Conservation (phyloP, 352 stramenopile species). For the Phytophthora tubulina region DNA sequence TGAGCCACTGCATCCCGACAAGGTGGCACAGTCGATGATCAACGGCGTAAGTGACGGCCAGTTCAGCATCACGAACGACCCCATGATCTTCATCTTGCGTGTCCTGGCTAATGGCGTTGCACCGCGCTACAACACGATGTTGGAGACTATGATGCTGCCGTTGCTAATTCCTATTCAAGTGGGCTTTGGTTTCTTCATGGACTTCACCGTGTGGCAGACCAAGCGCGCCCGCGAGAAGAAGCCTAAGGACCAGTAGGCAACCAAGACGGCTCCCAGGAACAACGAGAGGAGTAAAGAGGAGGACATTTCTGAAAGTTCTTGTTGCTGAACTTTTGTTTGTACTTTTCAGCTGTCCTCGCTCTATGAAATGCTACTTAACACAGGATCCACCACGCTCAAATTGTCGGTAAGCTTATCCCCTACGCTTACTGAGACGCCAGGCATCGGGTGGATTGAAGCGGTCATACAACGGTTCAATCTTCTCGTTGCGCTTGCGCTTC, state of each 20-base stretch:
- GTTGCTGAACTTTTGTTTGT: constrained; percentile 12
- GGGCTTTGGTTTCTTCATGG: constrained; percentile 84
- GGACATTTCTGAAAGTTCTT: constrained; percentile 8
- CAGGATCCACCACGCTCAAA: neutral
- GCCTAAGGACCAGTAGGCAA: constrained; percentile 60
- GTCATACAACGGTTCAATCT: constrained; percentile 99
- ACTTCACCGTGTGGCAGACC: constrained; percentile 73
- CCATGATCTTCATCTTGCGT: constrained; percentile 77
- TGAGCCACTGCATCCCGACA: constrained; percentile 59
- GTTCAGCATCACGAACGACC: constrained; percentile 87
- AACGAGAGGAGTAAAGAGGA: constrained; percentile 7
- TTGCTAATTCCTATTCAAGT: constrained; percentile 74
- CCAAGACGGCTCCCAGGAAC: neutral
- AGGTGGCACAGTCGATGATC: constrained; percentile 75
- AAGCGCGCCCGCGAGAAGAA: constrained; percentile 66
- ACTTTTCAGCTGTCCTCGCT: constrained; percentile 16
- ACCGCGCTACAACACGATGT: constrained; percentile 72
- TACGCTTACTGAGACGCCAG: constrained; percentile 97
- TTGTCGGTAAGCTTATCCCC: constrained; percentile 73
- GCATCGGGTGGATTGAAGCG: constrained; percentile 97
- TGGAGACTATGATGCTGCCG: constrained; percentile 79
- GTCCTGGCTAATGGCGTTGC: constrained; percentile 80
- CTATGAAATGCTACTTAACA: constrained; percentile 10
- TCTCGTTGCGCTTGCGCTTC: constrained; percentile 98
- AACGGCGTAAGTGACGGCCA: constrained; percentile 69